Evolutionary conservation across 805 yeast genomes (phyloP).

Genomic region (Candida insectalens): DNA sequence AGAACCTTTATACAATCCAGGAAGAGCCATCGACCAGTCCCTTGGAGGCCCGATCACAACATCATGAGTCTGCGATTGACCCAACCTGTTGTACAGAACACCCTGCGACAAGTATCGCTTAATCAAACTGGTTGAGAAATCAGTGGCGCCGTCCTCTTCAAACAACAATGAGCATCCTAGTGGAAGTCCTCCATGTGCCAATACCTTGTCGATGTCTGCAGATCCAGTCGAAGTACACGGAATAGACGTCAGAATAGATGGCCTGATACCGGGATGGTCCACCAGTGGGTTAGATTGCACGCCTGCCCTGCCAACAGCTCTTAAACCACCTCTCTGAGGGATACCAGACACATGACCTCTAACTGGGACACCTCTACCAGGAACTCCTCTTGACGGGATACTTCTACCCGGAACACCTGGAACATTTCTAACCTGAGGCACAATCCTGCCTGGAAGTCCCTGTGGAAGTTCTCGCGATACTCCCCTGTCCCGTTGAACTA

Average conservation of each 20-base stretch:
- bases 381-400: no score
- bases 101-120: slow-evolving; percentile 75
- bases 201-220: slow-evolving; percentile 58
- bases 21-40: slow-evolving; percentile 59
- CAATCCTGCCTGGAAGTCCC: not conserved
- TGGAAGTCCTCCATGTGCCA: slow-evolving; percentile 83
- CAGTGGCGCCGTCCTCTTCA: slow-evolving; percentile 85
- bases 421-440: no score
- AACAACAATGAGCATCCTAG: slow-evolving; percentile 59
- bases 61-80: slow-evolving; percentile 34
- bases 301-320: not conserved
- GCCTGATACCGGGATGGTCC: slow-evolving; percentile 53
- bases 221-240: slow-evolving; percentile 78
- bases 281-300: not conserved
- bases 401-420: no score
- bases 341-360: no score
- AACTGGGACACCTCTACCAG: no score
- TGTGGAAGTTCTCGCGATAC: not conserved
- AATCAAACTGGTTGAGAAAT: slow-evolving; percentile 62
- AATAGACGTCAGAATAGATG: slow-evolving; percentile 68
- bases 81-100: slow-evolving; percentile 44
- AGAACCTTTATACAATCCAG: slow-evolving; percentile 68
- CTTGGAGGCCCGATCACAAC: slow-evolving; percentile 52
- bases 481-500: slow-evolving; percentile 18
- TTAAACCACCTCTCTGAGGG: not conserved